Conservation (phyloP, 371 early-diverging fungal genomes). For the Rhizopus delemar region DNA sequence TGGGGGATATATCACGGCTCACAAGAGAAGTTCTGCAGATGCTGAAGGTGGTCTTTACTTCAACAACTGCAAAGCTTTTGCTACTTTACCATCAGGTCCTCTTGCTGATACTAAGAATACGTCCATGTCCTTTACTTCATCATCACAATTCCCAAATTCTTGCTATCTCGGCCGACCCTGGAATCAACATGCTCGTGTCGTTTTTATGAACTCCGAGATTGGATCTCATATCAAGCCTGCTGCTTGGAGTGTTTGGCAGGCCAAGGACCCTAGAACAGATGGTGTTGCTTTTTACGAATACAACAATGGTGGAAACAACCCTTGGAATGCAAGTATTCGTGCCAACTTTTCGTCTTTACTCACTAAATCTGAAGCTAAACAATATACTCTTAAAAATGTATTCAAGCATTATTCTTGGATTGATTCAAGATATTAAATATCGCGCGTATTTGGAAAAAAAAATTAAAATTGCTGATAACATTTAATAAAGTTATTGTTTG, state of each 20-base stretch:
- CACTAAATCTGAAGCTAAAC: not conserved
- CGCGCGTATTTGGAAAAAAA: no score
- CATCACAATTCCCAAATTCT: slow-evolving; percentile 9
- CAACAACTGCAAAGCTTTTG: slow-evolving; percentile 6
- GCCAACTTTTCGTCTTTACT: not conserved
- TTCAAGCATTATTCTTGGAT: not conserved
- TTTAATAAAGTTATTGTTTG: no score
- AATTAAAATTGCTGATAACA: no score
- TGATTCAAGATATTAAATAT: not conserved
- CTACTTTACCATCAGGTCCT: slow-evolving; percentile 19
- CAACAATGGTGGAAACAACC: slow-evolving; percentile 12
- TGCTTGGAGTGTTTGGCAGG: slow-evolving; percentile 28
- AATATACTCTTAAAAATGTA: not conserved
- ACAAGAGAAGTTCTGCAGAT: slow-evolving; percentile 8
- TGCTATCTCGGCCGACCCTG: slow-evolving; percentile 34
- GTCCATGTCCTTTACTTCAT: slow-evolving; percentile 10
- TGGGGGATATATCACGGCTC: slow-evolving; percentile 16
- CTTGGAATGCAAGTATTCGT: not conserved
- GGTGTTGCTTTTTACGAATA: slow-evolving; percentile 25
- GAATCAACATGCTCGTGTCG: slow-evolving; percentile 29
- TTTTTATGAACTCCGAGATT: slow-evolving; percentile 24
- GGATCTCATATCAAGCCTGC: slow-evolving; percentile 21
- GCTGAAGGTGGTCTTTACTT: slow-evolving; percentile 20
- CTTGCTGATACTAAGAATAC: slow-evolving; percentile 3
- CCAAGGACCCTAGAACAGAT: not conserved